Evolutionary conservation across 345 rosid genomes (phyloP).

Genomic region (Hibiscus syriacus): DNA sequence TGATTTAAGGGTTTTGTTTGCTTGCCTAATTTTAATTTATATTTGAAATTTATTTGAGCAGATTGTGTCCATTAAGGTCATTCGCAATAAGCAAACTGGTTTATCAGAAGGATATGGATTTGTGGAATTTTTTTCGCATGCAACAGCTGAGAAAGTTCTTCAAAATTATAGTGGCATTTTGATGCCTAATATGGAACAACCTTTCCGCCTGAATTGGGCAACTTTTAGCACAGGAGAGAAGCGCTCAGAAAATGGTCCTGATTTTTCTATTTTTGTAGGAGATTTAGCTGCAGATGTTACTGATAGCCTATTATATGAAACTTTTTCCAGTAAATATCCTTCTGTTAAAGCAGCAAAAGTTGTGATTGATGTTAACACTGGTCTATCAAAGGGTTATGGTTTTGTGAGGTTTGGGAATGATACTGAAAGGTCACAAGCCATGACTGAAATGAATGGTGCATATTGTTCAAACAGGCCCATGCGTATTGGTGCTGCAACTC

Average conservation of each 20-base stretch:
- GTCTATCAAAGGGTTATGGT: constrained; percentile 96
- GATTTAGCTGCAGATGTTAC: constrained; percentile 93
- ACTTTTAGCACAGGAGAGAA: constrained; percentile 84
- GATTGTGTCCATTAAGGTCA: constrained; percentile 85
- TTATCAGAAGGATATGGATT: constrained; percentile 92
- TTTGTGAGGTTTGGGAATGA: constrained; percentile 98
- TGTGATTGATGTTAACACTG: constrained; percentile 83
- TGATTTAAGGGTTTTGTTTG: background rate
- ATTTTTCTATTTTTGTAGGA: constrained; percentile 93
- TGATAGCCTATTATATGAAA: constrained; percentile 62
- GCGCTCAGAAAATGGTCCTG: constrained; percentile 80
- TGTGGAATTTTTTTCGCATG: constrained; percentile 77
- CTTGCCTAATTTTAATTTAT: too few relatives aligned
- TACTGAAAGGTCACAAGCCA: constrained; percentile 68
- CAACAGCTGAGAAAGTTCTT: constrained; percentile 75
- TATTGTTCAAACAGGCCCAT: constrained; percentile 89
- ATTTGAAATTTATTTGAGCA: constrained; percentile 21
- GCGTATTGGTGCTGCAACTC: constrained; percentile 96
- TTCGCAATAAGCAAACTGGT: constrained; percentile 87
- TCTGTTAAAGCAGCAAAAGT: constrained; percentile 93
- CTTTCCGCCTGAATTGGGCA: constrained; percentile 95
- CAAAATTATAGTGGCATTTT: constrained; percentile 50
- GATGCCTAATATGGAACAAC: constrained; percentile 83
- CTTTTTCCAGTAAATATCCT: constrained; percentile 64
- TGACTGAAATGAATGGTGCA: constrained; percentile 92